Percentiles rank a stretch among this genome's conserved stretches.
These are phyloP conservation scores for Nephelium lappaceum DNA, from an alignment of 345 rosid species.

Conservation along the genomic window DNA sequence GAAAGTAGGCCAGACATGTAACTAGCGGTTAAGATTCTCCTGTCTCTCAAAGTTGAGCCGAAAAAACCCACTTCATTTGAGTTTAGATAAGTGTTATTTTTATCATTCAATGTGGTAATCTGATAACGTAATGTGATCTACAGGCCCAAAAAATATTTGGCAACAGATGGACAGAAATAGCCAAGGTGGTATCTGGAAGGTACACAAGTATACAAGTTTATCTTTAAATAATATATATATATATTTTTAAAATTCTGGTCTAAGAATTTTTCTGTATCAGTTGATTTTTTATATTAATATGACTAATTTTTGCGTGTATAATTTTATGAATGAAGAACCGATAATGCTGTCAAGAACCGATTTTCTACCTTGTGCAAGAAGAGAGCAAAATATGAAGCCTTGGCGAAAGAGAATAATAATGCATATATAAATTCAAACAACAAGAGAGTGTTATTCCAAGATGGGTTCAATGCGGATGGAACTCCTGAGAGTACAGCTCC, in stretches of 20 bases:
- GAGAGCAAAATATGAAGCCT: conserved; percentile 93
- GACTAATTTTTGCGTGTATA: neutral
- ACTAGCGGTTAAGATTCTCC: conserved; percentile 19
- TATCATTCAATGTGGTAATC: conserved; percentile 19
- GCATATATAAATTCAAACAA: conserved; percentile 60
- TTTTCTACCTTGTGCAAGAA: conserved; percentile 97
- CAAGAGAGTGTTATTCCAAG: conserved; percentile 62
- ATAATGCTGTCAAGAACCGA: conserved; percentile 97
- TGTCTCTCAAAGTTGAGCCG: conserved; percentile 25
- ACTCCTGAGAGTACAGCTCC: conserved; percentile 44
- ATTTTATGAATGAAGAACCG: conserved; percentile 65
- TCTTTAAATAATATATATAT: conserved; percentile 1
- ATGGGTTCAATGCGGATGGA: conserved; percentile 44
- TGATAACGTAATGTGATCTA: conserved; percentile 29
- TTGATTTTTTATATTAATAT: neutral
- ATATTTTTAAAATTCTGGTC: too few species aligned
- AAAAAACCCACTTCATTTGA: conserved; percentile 11
- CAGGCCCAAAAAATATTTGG: conserved; percentile 96
- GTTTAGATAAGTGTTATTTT: conserved; percentile 17
- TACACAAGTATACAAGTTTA: conserved; percentile 47
- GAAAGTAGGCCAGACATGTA: conserved; percentile 32
- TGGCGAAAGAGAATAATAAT: conserved; percentile 70
- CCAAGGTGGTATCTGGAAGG: conserved; percentile 99
- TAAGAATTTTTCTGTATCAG: neutral
- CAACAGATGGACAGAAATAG: conserved; percentile 98